These are phyloP conservation scores for Sanguinoderma infundibulare DNA, from an alignment of 1,284 basidiomycete species.

Conservation along the genomic window DNA sequence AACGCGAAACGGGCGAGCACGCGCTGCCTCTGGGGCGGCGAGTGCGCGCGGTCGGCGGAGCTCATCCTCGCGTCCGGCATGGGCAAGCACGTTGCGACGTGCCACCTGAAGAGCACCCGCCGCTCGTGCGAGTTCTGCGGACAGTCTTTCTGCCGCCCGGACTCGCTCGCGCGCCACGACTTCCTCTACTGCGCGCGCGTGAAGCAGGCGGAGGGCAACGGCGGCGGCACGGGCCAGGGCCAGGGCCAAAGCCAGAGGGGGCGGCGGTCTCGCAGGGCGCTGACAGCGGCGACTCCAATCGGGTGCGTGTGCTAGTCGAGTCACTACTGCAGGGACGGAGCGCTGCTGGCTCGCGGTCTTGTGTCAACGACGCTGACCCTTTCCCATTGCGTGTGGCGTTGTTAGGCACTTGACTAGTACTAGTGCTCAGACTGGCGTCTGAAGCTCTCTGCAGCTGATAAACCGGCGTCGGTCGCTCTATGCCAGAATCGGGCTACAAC, in stretches of 20 bases:
- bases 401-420: background rate
- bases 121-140: constrained; percentile 13
- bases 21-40: constrained; percentile 9
- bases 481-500: background rate
- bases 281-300: background rate
- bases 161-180: constrained; percentile 19
- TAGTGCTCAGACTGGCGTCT: background rate
- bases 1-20: background rate
- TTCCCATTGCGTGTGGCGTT: background rate
- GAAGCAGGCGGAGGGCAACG: background rate
- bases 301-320: background rate
- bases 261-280: background rate
- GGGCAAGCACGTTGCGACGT: constrained; percentile 24
- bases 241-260: background rate
- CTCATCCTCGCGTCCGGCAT: constrained; percentile 12
- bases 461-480: background rate
- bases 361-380: background rate
- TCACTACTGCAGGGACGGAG: background rate
- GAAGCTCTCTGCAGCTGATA: background rate
- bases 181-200: background rate
- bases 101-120: constrained; percentile 18
- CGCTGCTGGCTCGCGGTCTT: background rate
- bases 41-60: constrained; percentile 1
- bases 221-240: no score
- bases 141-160: constrained; percentile 15